Percentiles rank a stretch among this genome's conserved stretches.
Evolutionary conservation across 108 stramenopile species (phyloP).

Genomic region (Aurantiochytrium sp.): DNA sequence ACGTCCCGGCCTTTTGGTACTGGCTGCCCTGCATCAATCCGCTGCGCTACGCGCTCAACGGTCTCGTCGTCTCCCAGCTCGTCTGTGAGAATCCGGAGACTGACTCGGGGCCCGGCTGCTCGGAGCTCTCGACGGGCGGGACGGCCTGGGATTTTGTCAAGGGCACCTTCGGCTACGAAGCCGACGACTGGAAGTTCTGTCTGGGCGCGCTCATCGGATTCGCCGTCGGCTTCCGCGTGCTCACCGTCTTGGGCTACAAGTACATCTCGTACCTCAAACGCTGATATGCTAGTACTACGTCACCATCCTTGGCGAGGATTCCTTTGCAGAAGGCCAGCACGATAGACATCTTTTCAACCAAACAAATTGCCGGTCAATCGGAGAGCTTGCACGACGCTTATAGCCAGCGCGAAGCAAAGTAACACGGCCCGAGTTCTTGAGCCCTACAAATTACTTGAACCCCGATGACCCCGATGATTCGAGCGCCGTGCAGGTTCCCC

Average conservation of each 20-base stretch:
- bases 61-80: not conserved
- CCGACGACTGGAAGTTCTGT: not conserved
- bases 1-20: not conserved
- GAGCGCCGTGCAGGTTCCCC: too few relatives aligned
- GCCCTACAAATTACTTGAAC: too few relatives aligned
- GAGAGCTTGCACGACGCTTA: too few relatives aligned
- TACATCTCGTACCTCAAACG: not conserved
- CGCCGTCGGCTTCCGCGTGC: constrained; percentile 8
- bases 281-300: too few relatives aligned
- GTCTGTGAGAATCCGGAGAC: not conserved
- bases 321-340: too few relatives aligned
- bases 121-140: not conserved
- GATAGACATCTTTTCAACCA: too few relatives aligned
- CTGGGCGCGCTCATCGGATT: constrained; percentile 1
- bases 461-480: too few relatives aligned
- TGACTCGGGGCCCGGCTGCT: not conserved
- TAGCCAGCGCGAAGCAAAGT: too few relatives aligned
- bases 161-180: not conserved
- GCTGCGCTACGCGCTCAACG: not conserved
- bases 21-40: not conserved
- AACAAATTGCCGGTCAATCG: too few relatives aligned
- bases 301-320: too few relatives aligned
- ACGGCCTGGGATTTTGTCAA: not conserved
- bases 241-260: not conserved
- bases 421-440: too few relatives aligned